Evolutionary conservation across 257 asterid species (phyloP), one percentile per base, ranked within the genome.

Genomic region (Solanum pinnatisectum): DNA sequence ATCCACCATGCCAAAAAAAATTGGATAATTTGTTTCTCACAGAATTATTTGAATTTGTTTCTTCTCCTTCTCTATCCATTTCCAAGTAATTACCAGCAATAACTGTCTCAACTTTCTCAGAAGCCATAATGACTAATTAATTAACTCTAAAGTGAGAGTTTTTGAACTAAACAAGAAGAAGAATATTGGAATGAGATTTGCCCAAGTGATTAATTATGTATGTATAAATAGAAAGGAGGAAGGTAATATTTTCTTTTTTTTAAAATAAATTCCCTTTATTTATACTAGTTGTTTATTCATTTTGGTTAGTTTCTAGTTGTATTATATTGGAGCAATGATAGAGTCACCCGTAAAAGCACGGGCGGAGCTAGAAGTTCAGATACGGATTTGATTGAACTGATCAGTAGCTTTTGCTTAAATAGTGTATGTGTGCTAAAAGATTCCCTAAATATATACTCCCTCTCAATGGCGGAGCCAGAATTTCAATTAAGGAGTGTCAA

Each of bases 1-100:
- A 96, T 35, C 98, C 98, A 82, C 98, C 98, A 90, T 96, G 95
- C 98, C 98, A 96, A 72, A 96, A 94, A 15, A 96, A 42, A 27
- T 88, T 94, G 2, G 96, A 95, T 2, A 96, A 52, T 46, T 88
- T 94, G 91, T 87, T 86, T 82, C 92, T 96, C 11, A 89, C 18
- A 10, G 95, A 89, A 87, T 42, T 81, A 84, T 94, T 89, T 74
- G 90, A 85, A 44, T 88, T 78, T 8, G 88, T 81, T 25, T 86
- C 93, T 91, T 94, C 96, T 74, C 94, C 93, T 91, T 94, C 96
- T 74, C 94, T 91, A 70, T 96, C 98, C 96, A 96, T 96, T 86
- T 94, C 98, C 18, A 95, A 90, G 72, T 96, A 96, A 90, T 92
- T 96, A 79, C 98, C 98, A 16, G 97, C 98, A 39, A 96, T 94